These are phyloP conservation scores for Debaryomyces hansenii DNA, from an alignment of 805 yeast genomes.

Conservation along the genomic window DNA sequence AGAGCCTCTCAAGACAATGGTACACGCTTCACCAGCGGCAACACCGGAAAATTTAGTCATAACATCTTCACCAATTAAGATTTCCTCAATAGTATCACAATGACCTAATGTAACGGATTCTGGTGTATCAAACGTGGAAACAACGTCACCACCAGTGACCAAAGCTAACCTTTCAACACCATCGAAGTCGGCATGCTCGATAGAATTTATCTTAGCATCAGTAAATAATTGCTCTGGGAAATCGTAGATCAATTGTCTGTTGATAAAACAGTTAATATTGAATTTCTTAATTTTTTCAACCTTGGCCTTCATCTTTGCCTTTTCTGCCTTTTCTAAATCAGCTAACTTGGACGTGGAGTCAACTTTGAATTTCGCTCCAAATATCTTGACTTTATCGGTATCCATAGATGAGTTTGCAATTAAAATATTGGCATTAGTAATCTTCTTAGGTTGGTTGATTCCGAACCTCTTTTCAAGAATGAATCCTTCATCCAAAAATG, in stretches of 20 bases:
- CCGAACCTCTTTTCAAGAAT: slow-evolving; percentile 90
- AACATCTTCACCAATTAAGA: slow-evolving; percentile 88
- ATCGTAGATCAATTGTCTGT: slow-evolving; percentile 95
- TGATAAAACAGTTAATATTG: slow-evolving; percentile 85
- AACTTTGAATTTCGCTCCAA: slow-evolving; percentile 97
- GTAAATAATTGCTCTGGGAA: slow-evolving; percentile 96
- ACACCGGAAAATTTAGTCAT: slow-evolving; percentile 95
- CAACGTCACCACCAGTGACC: slow-evolving; percentile 98
- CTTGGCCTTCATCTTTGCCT: slow-evolving; percentile 86
- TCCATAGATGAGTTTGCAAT: slow-evolving; percentile 96
- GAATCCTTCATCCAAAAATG: slow-evolving; percentile 95
- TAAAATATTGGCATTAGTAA: slow-evolving; percentile 80
- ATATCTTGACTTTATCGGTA: slow-evolving; percentile 95
- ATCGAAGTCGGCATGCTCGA: slow-evolving; percentile 98
- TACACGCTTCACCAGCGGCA: slow-evolving; percentile 93
- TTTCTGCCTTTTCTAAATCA: slow-evolving; percentile 91
- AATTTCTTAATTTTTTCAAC: slow-evolving; percentile 87
- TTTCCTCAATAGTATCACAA: slow-evolving; percentile 88
- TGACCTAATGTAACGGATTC: slow-evolving; percentile 82
- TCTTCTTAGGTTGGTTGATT: slow-evolving; percentile 85
- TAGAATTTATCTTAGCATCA: slow-evolving; percentile 83
- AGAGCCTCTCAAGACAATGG: slow-evolving; percentile 78
- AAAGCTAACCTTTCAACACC: slow-evolving; percentile 96
- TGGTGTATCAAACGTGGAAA: slow-evolving; percentile 92
- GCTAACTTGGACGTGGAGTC: slow-evolving; percentile 94